phyloP scores from a whole-genome alignment of 202 grass and related monocot genomes.

The Panicum hallii region DNA sequence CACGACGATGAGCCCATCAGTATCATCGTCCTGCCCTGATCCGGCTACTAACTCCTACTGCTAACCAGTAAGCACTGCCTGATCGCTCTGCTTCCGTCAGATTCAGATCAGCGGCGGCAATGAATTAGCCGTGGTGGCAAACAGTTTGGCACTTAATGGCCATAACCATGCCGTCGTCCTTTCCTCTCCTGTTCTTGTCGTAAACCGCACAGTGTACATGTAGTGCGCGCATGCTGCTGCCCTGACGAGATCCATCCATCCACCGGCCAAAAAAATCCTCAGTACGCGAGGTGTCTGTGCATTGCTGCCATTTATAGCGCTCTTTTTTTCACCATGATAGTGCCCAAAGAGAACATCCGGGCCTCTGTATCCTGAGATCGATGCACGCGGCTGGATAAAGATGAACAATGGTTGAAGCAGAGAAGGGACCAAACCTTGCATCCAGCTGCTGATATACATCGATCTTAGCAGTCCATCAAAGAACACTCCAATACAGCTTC shows the following conservation, averaged over 20 bases:
- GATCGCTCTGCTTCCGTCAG: not conserved
- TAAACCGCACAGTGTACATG: not conserved
- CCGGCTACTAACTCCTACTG: not conserved
- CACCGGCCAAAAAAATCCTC: constrained; percentile 18
- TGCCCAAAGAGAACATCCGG: not conserved
- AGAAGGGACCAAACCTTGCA: constrained; percentile 10
- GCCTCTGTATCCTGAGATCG: not conserved
- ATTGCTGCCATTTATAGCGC: constrained; percentile 18
- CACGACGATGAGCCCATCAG: not conserved
- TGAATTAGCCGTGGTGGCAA: constrained; percentile 13
- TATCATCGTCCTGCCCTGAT: not conserved
- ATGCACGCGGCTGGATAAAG: not conserved
- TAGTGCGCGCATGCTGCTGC: not conserved
- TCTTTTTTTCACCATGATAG: not conserved
- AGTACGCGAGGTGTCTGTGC: constrained; percentile 24
- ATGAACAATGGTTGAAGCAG: not conserved
- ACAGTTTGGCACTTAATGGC: constrained; percentile 41
- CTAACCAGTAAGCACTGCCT: not conserved
- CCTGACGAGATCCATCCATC: constrained; percentile 19
- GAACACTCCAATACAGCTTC: constrained; percentile 34
- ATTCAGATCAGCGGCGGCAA: not conserved
- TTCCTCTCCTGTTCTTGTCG: constrained; percentile 33
- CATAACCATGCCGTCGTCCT: constrained; percentile 17
- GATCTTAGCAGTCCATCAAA: constrained; percentile 12
- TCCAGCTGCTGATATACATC: constrained; percentile 49